Evolutionary conservation across 1,284 basidiomycete species (phyloP).

Genomic region (Boletellus deceptivus): DNA sequence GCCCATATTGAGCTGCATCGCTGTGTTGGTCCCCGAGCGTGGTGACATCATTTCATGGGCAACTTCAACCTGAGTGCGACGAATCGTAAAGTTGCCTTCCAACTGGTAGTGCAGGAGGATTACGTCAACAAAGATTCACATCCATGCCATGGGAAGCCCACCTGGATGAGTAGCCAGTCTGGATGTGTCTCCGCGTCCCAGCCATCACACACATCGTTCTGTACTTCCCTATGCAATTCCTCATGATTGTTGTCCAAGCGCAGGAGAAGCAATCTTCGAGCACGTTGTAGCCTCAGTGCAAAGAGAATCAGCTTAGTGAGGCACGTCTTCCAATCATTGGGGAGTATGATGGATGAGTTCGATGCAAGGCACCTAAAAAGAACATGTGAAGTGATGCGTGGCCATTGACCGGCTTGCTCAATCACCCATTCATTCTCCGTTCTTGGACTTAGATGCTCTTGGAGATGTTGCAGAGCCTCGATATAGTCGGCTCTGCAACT

Average conservation of each 20-base stretch:
- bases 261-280: slow-evolving; percentile 2
- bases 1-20: slow-evolving; percentile 1
- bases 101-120: slow-evolving; percentile 30
- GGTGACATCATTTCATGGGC: slow-evolving; percentile 1
- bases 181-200: too few species aligned
- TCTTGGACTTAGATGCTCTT: too few species aligned
- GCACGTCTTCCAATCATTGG: slow-evolving; percentile 26
- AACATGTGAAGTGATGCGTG: not conserved
- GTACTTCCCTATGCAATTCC: slow-evolving; percentile 10
- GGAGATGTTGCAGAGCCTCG: too few species aligned
- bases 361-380: slow-evolving; percentile 28
- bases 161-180: too few species aligned
- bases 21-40: not conserved
- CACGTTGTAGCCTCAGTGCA: slow-evolving; percentile 17
- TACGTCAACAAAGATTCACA: not conserved
- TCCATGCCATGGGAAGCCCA: not conserved
- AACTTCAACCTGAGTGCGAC: not conserved
- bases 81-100: slow-evolving; percentile 22
- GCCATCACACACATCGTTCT: too few species aligned
- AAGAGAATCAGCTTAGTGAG: slow-evolving; percentile 28
- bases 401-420: not conserved
- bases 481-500: slow-evolving; percentile 10
- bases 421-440: too few species aligned
- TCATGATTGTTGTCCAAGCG: slow-evolving; percentile 8
- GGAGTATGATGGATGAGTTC: slow-evolving; percentile 2